Percentiles rank a stretch among this genome's conserved stretches.
Conservation (phyloP, 1,139 yeast genomes). For the Trichomonascaceae sp. region DNA sequence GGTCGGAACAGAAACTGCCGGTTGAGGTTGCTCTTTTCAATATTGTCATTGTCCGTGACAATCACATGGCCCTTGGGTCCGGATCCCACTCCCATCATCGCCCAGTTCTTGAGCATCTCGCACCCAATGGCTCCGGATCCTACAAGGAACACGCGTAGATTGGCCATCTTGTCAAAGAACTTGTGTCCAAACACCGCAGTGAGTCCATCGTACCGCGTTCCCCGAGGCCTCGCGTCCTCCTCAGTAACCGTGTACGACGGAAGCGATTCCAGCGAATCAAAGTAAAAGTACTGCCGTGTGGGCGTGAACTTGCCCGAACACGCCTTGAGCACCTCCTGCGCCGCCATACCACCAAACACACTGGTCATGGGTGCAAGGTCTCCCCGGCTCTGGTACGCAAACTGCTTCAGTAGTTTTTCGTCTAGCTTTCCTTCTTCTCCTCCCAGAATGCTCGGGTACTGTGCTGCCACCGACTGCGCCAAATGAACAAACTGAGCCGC, state of each 20-base stretch:
- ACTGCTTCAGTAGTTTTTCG: conserved; percentile 52
- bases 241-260: conserved; percentile 57
- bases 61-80: conserved; percentile 77
- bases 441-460: conserved; percentile 45
- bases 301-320: conserved; percentile 92
- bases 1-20: conserved; percentile 94
- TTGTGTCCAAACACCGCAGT: conserved; percentile 85
- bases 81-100: conserved; percentile 87
- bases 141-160: conserved; percentile 75
- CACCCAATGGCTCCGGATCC: conserved; percentile 99
- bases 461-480: conserved; percentile 46
- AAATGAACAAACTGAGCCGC: conserved; percentile 53
- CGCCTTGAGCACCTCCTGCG: conserved; percentile 93
- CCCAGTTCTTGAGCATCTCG: conserved; percentile 98
- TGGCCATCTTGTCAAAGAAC: conserved; percentile 60
- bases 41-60: conserved; percentile 89
- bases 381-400: conserved; percentile 80
- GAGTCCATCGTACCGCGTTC: conserved; percentile 82
- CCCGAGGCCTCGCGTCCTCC: conserved; percentile 60
- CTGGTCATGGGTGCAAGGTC: conserved; percentile 87
- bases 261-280: conserved; percentile 85
- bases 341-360: conserved; percentile 85
- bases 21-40: conserved; percentile 89
- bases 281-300: conserved; percentile 79
- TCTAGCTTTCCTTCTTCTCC: conserved; percentile 36